These are phyloP conservation scores for Arthrobotrys iridis DNA, from an alignment of 2,329 filamentous ascomycete species.

Conservation along the genomic window DNA sequence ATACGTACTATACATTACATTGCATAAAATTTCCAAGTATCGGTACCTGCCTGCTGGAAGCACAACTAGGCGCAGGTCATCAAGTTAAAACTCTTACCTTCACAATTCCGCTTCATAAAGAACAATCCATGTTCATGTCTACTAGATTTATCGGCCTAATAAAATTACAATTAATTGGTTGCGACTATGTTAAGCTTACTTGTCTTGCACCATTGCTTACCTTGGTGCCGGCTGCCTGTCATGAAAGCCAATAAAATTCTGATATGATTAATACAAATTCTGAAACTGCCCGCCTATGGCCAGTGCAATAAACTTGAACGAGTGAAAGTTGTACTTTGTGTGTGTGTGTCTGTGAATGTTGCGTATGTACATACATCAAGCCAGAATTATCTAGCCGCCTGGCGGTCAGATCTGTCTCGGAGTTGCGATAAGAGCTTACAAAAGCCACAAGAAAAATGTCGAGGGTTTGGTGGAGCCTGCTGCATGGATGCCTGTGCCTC, in stretches of 20 bases:
- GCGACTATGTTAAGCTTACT: no score
- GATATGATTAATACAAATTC: not conserved
- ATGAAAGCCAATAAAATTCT: not conserved
- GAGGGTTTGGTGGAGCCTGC: not conserved
- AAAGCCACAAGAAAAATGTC: constrained; percentile 16
- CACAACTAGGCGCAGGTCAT: not conserved
- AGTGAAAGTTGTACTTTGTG: not conserved
- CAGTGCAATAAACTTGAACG: not conserved
- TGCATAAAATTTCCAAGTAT: constrained; percentile 1
- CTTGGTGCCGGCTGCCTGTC: not conserved
- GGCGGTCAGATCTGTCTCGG: constrained; percentile 32
- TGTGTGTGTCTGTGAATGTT: no score
- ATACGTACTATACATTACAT: not conserved
- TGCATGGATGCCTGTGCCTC: constrained; percentile 33
- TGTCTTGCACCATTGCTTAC: not conserved
- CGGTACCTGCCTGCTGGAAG: not conserved
- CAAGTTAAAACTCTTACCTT: no score
- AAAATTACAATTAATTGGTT: no score
- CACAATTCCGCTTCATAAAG: no score
- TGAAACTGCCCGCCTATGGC: not conserved
- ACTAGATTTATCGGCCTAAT: no score
- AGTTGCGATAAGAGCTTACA: constrained; percentile 31
- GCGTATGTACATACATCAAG: no score
- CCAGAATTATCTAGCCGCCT: constrained; percentile 46
- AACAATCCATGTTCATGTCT: no score